These are phyloP conservation scores for Talaromyces pinophilus DNA, from an alignment of 2,329 filamentous ascomycete species.

Conservation along the genomic window DNA sequence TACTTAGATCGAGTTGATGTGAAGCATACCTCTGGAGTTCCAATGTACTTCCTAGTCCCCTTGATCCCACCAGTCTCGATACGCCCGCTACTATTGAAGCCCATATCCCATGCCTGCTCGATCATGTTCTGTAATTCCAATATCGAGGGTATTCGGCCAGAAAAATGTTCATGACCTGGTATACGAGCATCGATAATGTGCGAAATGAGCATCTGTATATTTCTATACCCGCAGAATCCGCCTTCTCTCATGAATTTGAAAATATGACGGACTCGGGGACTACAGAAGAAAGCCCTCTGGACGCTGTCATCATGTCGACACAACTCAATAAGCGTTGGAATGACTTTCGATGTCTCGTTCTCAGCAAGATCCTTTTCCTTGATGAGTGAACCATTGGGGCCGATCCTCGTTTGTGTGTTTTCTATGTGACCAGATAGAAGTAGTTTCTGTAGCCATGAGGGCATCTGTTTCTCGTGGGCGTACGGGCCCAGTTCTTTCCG, in stretches of 20 bases:
- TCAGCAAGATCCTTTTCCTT: conserved; percentile 45
- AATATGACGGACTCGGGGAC: conserved; percentile 72
- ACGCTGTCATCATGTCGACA: conserved; percentile 66
- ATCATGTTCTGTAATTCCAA: conserved; percentile 83
- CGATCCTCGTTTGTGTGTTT: conserved; percentile 55
- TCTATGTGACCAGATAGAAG: conserved; percentile 62
- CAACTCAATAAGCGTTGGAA: conserved; percentile 64
- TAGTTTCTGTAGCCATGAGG: conserved; percentile 64
- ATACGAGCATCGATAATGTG: conserved; percentile 66
- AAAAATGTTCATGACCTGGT: conserved; percentile 62
- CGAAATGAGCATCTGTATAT: conserved; percentile 87
- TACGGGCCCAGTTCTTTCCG: conserved; percentile 68
- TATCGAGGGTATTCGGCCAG: conserved; percentile 67
- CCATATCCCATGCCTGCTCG: conserved; percentile 82
- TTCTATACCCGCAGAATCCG: conserved; percentile 92
- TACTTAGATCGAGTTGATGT: neutral
- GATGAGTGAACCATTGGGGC: conserved; percentile 45
- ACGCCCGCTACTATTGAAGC: conserved; percentile 73
- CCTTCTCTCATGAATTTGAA: conserved; percentile 81
- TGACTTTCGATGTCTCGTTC: conserved; percentile 56
- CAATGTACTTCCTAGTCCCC: conserved; percentile 93
- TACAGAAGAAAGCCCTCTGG: conserved; percentile 75
- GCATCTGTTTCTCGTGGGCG: conserved; percentile 74
- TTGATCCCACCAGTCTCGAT: conserved; percentile 82
- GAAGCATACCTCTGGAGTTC: conserved; percentile 73